A percentile compares a stretch with the other conserved stretches of the same genome.
These are phyloP conservation scores for Sequoia sempervirens DNA, from an alignment of 75 land plant species.

Conservation along the genomic window DNA sequence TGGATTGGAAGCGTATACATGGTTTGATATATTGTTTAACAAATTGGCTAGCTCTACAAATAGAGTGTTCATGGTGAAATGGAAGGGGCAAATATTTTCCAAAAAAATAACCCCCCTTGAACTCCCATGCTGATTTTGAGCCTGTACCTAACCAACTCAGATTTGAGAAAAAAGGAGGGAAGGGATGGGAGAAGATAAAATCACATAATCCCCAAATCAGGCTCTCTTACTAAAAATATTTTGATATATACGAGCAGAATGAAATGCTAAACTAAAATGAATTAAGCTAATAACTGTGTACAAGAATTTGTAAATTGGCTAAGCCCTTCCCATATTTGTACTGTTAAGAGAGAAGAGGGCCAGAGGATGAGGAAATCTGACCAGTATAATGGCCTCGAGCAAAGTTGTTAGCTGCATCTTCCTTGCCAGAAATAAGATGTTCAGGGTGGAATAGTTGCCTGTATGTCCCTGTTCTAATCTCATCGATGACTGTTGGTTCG, in stretches of 20 bases:
- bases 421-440: constrained; percentile 63
- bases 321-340: neutral
- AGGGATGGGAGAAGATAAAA: neutral
- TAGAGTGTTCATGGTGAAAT: neutral
- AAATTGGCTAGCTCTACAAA: neutral
- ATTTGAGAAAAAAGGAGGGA: neutral
- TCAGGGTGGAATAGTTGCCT: constrained; percentile 63
- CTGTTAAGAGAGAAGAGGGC: neutral
- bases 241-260: neutral
- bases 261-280: neutral
- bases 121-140: neutral
- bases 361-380: neutral
- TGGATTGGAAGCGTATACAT: neutral
- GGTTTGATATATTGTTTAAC: neutral
- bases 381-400: constrained; percentile 36
- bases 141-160: no score
- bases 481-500: constrained; percentile 57
- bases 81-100: neutral
- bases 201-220: neutral
- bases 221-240: neutral
- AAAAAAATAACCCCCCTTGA: neutral
- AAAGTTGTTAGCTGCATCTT: constrained; percentile 42
- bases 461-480: constrained; percentile 51
- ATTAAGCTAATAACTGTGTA: neutral
- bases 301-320: neutral